These are phyloP conservation scores for Phyllosticta ampelicida DNA, from an alignment of 2,329 filamentous ascomycete species.

Conservation along the genomic window DNA sequence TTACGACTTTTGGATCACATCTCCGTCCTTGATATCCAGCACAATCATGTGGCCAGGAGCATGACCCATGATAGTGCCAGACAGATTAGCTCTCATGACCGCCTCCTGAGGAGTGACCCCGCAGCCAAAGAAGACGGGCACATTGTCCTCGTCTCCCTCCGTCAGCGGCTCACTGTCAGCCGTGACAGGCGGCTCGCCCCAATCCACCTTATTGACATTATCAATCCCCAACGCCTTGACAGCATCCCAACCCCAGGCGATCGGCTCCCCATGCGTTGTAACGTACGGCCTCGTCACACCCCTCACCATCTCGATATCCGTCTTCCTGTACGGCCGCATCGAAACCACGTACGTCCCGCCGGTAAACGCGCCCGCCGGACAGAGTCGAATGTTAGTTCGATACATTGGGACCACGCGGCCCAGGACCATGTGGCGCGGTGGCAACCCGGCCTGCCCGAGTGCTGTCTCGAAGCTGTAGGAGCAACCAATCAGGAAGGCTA, in stretches of 20 bases:
- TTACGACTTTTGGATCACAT: conserved; percentile 1
- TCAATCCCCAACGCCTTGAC: conserved; percentile 42
- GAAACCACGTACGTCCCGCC: conserved; percentile 48
- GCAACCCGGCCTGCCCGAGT: conserved; percentile 39
- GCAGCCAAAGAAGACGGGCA: conserved; percentile 54
- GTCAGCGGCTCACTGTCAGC: conserved; percentile 28
- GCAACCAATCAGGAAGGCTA: conserved; percentile 54
- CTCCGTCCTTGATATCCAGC: conserved; percentile 32
- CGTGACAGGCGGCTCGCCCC: conserved; percentile 41
- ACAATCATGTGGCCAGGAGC: conserved; percentile 53
- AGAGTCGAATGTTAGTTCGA: conserved; percentile 44
- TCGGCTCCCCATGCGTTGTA: conserved; percentile 52
- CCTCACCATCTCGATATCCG: conserved; percentile 43
- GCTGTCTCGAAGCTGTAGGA: conserved; percentile 54
- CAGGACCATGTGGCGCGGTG: conserved; percentile 40
- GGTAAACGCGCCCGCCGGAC: conserved; percentile 48
- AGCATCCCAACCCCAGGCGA: conserved; percentile 55
- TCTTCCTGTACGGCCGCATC: conserved; percentile 47
- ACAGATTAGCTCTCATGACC: conserved; percentile 44
- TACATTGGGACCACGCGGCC: conserved; percentile 52
- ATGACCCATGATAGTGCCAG: conserved; percentile 51
- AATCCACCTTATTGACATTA: conserved; percentile 44
- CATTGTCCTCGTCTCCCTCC: conserved; percentile 30
- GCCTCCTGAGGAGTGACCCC: conserved; percentile 57
- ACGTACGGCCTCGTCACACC: conserved; percentile 45